Evolutionary conservation across 768 basidiomycete genomes (phyloP).

Genomic region (Rhizopogon roseolus): DNA sequence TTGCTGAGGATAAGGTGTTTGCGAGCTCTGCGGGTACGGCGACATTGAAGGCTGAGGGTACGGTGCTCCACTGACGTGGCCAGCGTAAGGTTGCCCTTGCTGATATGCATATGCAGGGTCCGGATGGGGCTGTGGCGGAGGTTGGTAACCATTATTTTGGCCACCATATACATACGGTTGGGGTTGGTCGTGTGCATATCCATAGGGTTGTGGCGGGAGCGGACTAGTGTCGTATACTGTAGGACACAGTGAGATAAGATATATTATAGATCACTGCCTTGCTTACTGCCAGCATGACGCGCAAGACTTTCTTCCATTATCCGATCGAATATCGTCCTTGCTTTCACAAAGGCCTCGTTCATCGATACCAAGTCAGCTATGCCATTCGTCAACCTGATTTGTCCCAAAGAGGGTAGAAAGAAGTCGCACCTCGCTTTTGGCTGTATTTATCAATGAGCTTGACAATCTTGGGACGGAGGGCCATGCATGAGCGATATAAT

Average conservation of each 20-base stretch:
- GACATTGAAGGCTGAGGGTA: conserved; percentile 5
- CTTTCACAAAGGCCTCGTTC: conserved; percentile 91
- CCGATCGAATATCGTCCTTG: conserved; percentile 83
- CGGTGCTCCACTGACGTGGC: neutral
- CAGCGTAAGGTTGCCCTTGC: conserved; percentile 19
- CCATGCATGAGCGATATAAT: conserved; percentile 86
- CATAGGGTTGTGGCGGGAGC: conserved; percentile 18
- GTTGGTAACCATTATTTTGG: conserved; percentile 38
- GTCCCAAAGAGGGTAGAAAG: neutral
- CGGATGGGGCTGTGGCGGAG: conserved; percentile 28
- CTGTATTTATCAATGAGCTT: conserved; percentile 96
- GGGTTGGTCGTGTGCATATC: conserved; percentile 28
- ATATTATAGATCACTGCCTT: neutral
- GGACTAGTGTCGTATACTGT: conserved; percentile 49
- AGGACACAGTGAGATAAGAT: conserved; percentile 5
- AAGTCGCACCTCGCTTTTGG: conserved; percentile 68
- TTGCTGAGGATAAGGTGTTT: conserved; percentile 27
- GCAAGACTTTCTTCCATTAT: conserved; percentile 92
- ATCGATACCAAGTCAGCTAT: conserved; percentile 89
- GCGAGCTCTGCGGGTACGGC: conserved; percentile 24
- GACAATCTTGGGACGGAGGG: conserved; percentile 89
- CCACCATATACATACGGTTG: conserved; percentile 41
- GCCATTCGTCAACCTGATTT: neutral
- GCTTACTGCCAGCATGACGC: conserved; percentile 60
- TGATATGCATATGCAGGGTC: conserved; percentile 23